Conservation (phyloP, 805 yeast species). For the Ogataea trehaloabstinens region DNA sequence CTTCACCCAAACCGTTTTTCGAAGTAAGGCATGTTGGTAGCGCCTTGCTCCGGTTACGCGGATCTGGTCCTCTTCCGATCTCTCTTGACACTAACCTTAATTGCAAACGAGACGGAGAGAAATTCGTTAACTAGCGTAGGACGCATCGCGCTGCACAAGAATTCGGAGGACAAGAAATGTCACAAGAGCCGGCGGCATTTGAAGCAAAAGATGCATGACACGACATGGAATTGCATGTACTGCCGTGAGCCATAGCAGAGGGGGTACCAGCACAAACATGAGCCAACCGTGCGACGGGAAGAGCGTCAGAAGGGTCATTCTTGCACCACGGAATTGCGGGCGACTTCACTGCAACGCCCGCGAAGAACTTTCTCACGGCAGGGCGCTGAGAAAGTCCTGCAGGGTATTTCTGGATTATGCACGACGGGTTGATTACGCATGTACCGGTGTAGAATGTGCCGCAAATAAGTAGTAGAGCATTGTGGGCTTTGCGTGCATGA, state of each 20-base stretch:
- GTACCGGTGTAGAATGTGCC: background rate
- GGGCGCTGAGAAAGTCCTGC: background rate
- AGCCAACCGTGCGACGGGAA: no score
- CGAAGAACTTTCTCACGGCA: background rate
- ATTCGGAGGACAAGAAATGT: background rate
- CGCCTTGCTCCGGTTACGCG: slow-evolving; percentile 32
- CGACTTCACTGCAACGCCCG: no score
- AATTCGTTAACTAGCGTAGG: no score
- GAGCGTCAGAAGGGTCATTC: no score
- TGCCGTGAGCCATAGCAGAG: no score
- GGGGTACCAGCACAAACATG: no score
- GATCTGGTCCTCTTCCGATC: background rate
- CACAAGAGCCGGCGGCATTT: background rate
- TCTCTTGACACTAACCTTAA: background rate
- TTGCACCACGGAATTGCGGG: no score
- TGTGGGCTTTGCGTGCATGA: background rate
- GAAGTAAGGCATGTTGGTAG: slow-evolving; percentile 14
- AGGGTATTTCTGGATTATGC: background rate
- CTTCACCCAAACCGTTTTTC: background rate
- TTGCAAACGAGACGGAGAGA: no score
- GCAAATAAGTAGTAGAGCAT: background rate
- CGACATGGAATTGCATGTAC: background rate
- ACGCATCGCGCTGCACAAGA: background rate
- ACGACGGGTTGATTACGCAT: background rate
- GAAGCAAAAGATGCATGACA: background rate